Percentiles rank a stretch among this genome's conserved stretches.
Conservation (phyloP, 176 grass and related monocot genomes). For the Oryza punctata region DNA sequence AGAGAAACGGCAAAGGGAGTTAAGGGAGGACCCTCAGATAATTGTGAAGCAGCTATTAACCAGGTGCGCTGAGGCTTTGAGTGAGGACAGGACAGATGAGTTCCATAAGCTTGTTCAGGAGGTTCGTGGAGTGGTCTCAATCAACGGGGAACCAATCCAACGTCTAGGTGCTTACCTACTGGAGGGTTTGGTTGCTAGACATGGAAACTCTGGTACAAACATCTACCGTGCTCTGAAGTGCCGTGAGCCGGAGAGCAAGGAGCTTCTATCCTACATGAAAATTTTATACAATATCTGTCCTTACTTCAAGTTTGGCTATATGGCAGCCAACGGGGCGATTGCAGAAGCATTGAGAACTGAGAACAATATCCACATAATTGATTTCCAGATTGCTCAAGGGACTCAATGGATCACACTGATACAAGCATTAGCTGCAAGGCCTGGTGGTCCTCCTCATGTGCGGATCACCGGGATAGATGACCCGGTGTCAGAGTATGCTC, state of each 20-base stretch:
- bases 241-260: constrained; percentile 71
- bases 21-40: constrained; percentile 55
- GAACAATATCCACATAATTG: constrained; percentile 92
- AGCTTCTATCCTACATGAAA: constrained; percentile 90
- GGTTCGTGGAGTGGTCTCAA: constrained; percentile 61
- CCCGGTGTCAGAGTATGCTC: constrained; percentile 63
- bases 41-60: constrained; percentile 73
- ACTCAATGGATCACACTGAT: constrained; percentile 98
- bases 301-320: constrained; percentile 98
- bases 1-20: constrained; percentile 64
- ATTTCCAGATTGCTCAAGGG: constrained; percentile 99
- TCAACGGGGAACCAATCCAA: constrained; percentile 79
- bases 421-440: constrained; percentile 84
- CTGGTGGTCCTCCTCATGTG: constrained; percentile 85
- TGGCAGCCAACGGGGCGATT: constrained; percentile 97
- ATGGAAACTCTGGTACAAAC: constrained; percentile 73
- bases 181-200: constrained; percentile 87
- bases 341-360: constrained; percentile 85
- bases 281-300: constrained; percentile 89
- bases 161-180: constrained; percentile 86
- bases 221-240: constrained; percentile 78
- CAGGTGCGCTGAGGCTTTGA: constrained; percentile 73
- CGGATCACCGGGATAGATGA: constrained; percentile 91
- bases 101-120: constrained; percentile 74
- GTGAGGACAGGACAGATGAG: constrained; percentile 62